Base-by-base conservation (phyloP, 371 early-diverging fungal species). In the Rhizopus sp. region DNA sequence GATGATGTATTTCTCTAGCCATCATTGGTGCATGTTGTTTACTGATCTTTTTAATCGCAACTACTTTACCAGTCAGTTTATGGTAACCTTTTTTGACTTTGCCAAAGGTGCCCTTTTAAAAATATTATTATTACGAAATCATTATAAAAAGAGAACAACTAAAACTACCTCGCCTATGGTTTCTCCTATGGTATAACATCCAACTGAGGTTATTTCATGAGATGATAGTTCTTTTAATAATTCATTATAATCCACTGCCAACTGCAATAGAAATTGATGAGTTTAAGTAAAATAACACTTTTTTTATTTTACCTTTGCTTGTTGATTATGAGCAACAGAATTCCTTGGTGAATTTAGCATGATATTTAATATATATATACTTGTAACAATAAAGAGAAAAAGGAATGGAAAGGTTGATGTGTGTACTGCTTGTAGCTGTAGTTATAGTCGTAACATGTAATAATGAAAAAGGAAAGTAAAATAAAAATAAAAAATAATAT, bases 31-130 rank as follows among this genome's bases (percentile, higher is more conserved):
- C 88, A 69, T 93, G 91, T 13, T 88, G 80, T 64, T 92, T 93
- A 69, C 84, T 88, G 51, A 95, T 91, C 32, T 89, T 88, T 75
- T 95, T 95, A 59, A 94, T 80, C 7, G 93, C 95, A 16, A 93
- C 93, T 57, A 83, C 70, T 57, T 86, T 86, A n/a, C 88, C 87
- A 42, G 91, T 90, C 49, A 89, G 69, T 34, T 69, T 72, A 70
- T 92, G 91, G 4, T 63, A 70, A 31, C 83, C 92, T 10, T 87
- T 71, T 67, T 89, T 92, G 29, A 92, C 91, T 70, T 92, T 90
- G 48, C 91, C 91, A 72, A 83, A 92, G 6, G 85, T 81, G 31
- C 92, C 92, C 89, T 69, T 53, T 23, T 1, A 23, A 23, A 23
- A 23, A 23, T 23, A 23, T 23, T 23, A 23, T 23, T 23, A 23